Evolutionary conservation across 2,329 filamentous ascomycete species (phyloP), one percentile per base, ranked within the genome.

Genomic region (Alternaria triticimaculans): DNA sequence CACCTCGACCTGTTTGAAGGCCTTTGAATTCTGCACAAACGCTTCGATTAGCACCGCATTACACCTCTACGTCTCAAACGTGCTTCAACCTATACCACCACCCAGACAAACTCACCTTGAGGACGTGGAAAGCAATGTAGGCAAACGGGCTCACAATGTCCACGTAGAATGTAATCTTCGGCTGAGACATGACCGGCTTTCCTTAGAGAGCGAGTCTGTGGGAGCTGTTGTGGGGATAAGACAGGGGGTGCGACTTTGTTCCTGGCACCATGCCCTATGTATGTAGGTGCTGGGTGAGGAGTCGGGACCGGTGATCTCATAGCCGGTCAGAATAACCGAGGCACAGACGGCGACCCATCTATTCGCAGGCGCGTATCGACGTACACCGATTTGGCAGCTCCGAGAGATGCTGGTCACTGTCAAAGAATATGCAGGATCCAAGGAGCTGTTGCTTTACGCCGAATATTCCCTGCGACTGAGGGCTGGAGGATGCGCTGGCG

Each of bases 131-230:
- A 3, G 85, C 87, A 60, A 88, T 81, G 69, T 89, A 89, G 1
- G 82, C 86, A 75, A 90, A 89, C 1, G 88, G 88, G 63, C 84
- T 86, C 23, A 90, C 82, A 11, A 88, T 81, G 78, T 89, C 87
- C 49, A 89, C 75, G 68, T 86, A 89, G 14, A 89, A 78, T 0
- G 84, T 87, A 56, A 89, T 81, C 70, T 84, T 84, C 5, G 84
- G 82, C 48, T 75, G 78, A 21, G 82, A 69, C 84, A 86, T 86
- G 11, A 18, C 20, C 15, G 28, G n/a, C 18, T 37, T 37, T 23
- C 18, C 2, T 28, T 33, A 41, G 37, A 41, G 37, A 41, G 37
- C 20, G 20, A 53, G 10, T 53, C n/a, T 21, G 20, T 12, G 44
- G 21, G 33, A 50, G 51, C 28, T 43, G 33, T 23, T 43, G 56